phyloP scores from a whole-genome alignment of 169 alveolate species.

The Eimeria praecox region DNA sequence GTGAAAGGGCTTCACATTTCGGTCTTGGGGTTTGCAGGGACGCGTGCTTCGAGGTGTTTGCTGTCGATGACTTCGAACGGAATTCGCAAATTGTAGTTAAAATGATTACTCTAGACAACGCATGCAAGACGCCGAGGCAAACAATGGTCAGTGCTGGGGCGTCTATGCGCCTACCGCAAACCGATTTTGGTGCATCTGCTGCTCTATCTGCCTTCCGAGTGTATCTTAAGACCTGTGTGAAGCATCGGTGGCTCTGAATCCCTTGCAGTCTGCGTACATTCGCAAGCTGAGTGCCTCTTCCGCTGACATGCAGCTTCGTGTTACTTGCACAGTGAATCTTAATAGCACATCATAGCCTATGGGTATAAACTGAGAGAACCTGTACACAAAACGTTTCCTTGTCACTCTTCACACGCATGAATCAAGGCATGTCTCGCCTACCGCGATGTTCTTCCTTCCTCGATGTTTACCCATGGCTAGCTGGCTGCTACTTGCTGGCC shows the following conservation, averaged over 20 bases:
- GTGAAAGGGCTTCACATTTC: not conserved
- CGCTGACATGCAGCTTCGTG: not conserved
- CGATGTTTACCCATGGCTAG: not conserved
- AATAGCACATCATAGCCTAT: not conserved
- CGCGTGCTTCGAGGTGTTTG: constrained; percentile 79
- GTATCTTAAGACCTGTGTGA: not conserved
- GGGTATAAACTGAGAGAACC: not conserved
- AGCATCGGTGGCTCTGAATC: not conserved
- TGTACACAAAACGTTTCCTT: not conserved
- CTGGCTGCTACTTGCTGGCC: not conserved
- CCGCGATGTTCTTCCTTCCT: not conserved
- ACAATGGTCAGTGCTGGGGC: constrained; percentile 27
- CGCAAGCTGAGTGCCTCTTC: not conserved
- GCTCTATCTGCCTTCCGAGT: not conserved
- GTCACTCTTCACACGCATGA: not conserved
- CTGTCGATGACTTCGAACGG: constrained; percentile 79
- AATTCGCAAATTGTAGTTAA: constrained; percentile 75
- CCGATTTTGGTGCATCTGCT: not conserved
- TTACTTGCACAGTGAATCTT: not conserved
- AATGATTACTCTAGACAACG: constrained; percentile 69
- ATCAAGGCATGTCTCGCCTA: not conserved
- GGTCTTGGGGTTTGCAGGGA: constrained; percentile 54
- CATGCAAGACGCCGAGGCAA: constrained; percentile 48
- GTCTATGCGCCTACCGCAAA: not conserved
- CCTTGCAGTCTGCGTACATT: not conserved